A percentile compares a stretch with the other conserved stretches of the same genome.
phyloP scores from a whole-genome alignment of 768 basidiomycete species.

The Lepiota brunneoincarnata region DNA sequence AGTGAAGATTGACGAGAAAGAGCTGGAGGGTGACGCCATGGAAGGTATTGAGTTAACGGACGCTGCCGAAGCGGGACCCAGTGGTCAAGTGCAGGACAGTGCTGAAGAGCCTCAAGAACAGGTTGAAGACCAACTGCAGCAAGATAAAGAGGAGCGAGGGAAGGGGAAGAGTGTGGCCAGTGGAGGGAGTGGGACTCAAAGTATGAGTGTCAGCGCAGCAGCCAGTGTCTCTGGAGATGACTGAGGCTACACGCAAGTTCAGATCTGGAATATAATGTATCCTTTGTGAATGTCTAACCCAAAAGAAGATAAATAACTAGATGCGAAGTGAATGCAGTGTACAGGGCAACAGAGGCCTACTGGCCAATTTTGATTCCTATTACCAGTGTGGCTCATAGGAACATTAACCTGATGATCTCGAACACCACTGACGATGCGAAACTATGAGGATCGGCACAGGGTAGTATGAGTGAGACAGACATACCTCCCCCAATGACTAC shows the following conservation, averaged over 20 bases:
- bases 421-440: conserved; percentile 57
- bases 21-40: conserved; percentile 81
- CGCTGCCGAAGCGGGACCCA: conserved; percentile 18
- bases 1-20: conserved; percentile 79
- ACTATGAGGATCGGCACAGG: background rate
- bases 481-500: conserved; percentile 79
- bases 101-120: background rate
- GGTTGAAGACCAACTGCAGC: conserved; percentile 18
- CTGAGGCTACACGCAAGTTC: conserved; percentile 21
- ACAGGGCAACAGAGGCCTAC: background rate
- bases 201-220: conserved; percentile 56
- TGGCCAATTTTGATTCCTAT: background rate
- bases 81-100: conserved; percentile 11
- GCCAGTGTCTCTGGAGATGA: conserved; percentile 48
- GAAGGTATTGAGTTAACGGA: conserved; percentile 58
- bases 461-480: conserved; percentile 21
- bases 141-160: conserved; percentile 11
- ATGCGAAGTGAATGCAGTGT: conserved; percentile 1
- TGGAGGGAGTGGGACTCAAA: conserved; percentile 48
- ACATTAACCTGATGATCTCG: conserved; percentile 63
- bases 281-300: background rate
- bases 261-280: background rate
- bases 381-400: conserved; percentile 44
- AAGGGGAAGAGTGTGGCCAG: conserved; percentile 31
- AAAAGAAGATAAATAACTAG: background rate